Evolutionary conservation across 495 filamentous ascomycete species (phyloP).

Genomic region (Xylaria curta): DNA sequence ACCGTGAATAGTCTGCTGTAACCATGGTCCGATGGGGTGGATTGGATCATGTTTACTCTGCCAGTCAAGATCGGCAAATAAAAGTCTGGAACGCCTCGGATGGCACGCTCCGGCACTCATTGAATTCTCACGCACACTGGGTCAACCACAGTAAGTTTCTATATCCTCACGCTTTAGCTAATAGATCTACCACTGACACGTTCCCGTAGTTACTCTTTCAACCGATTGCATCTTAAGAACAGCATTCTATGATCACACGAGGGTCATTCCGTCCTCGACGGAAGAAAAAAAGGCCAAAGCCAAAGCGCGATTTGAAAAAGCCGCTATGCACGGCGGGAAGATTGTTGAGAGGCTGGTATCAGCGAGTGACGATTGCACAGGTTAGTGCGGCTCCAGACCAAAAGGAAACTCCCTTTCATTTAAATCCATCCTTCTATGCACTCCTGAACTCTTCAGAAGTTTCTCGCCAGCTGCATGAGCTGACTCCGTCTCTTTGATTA

Average conservation of each 20-base stretch:
- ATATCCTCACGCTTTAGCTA: neutral
- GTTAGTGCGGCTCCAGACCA: neutral
- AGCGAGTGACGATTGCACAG: constrained; percentile 90
- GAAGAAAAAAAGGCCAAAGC: constrained; percentile 79
- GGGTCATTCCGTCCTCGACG: constrained; percentile 65
- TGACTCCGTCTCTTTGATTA: constrained; percentile 4
- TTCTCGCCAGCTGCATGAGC: neutral
- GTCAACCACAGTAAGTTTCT: constrained; percentile 73
- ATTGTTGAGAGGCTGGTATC: constrained; percentile 87
- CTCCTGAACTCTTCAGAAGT: neutral
- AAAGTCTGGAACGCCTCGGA: constrained; percentile 87
- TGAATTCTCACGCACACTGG: constrained; percentile 88
- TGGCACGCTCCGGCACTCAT: constrained; percentile 78
- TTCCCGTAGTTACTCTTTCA: constrained; percentile 72
- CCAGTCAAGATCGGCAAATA: constrained; percentile 91
- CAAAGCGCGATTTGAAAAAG: constrained; percentile 83
- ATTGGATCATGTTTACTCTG: constrained; percentile 81
- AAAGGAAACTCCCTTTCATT: neutral
- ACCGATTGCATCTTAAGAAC: constrained; percentile 92
- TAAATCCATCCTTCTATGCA: neutral
- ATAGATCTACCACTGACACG: neutral
- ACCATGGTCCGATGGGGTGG: constrained; percentile 96
- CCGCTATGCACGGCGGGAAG: constrained; percentile 78
- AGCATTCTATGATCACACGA: constrained; percentile 84
- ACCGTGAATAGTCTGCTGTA: constrained; percentile 58